Evolutionary conservation across 305 asterid genomes (phyloP).

Genomic region (Salvia sclarea): DNA sequence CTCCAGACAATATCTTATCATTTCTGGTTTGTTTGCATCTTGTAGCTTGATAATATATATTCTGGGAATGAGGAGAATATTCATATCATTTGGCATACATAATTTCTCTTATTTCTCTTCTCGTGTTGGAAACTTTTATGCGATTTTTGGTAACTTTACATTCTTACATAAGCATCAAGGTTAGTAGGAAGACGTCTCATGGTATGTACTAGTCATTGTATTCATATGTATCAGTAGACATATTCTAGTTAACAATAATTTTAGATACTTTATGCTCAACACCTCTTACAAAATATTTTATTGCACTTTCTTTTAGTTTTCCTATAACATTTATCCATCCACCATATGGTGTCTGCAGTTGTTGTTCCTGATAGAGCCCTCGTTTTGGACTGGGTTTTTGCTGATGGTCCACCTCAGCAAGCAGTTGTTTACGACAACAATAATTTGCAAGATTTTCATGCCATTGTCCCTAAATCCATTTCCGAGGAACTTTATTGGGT

Average conservation of each 20-base stretch:
- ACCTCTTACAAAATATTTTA: conserved; percentile 5
- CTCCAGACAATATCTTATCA: neutral
- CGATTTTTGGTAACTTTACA: conserved; percentile 11
- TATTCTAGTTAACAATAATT: conserved; percentile 11
- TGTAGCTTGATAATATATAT: conserved; percentile 13
- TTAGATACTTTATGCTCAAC: conserved; percentile 1
- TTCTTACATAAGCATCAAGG: conserved; percentile 5
- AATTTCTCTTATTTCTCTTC: neutral
- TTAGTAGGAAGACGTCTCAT: neutral
- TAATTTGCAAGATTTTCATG: conserved; percentile 69
- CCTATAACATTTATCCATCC: conserved; percentile 32
- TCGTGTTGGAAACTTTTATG: neutral
- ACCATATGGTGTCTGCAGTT: conserved; percentile 56
- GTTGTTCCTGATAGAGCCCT: conserved; percentile 74
- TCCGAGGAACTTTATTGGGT: conserved; percentile 69
- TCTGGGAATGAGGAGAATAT: conserved; percentile 15
- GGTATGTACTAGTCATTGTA: conserved; percentile 10
- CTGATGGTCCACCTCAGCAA: conserved; percentile 85
- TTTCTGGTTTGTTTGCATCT: neutral
- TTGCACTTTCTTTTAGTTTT: conserved; percentile 24
- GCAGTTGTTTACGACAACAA: conserved; percentile 80
- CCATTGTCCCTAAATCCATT: conserved; percentile 60
- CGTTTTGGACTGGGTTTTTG: conserved; percentile 94
- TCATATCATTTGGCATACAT: conserved; percentile 1
- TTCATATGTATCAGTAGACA: neutral